A percentile compares a stretch with the other conserved stretches of the same genome.
Evolutionary conservation across 306 rosid genomes (phyloP).

Genomic region (Corylus americana): DNA sequence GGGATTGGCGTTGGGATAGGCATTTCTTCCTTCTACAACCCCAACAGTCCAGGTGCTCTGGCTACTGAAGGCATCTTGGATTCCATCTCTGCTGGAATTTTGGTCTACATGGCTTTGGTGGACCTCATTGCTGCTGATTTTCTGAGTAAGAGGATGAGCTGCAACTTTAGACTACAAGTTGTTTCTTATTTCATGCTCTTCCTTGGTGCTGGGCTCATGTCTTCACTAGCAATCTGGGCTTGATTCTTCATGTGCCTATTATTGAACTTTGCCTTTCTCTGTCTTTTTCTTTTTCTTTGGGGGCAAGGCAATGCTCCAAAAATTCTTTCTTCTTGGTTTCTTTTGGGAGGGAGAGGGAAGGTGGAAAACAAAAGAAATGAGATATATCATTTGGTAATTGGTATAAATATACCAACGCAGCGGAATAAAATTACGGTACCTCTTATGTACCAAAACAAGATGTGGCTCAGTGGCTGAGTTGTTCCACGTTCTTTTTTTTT

Average conservation of each 20-base stretch:
- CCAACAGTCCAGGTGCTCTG: conserved; percentile 70
- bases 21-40: conserved; percentile 65
- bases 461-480: too few relatives aligned
- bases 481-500: too few relatives aligned
- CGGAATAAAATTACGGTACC: too few relatives aligned
- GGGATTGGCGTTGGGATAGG: conserved; percentile 74
- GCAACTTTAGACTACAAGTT: conserved; percentile 85
- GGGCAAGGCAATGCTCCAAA: too few relatives aligned
- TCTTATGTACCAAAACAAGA: too few relatives aligned
- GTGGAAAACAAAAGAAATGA: too few relatives aligned
- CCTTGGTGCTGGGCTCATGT: conserved; percentile 95
- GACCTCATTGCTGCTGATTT: conserved; percentile 95
- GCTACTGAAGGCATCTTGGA: conserved; percentile 77
- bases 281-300: too few relatives aligned
- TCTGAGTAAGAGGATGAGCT: conserved; percentile 91
- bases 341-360: too few relatives aligned
- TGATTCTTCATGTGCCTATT: conserved; percentile 9
- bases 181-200: conserved; percentile 80
- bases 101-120: conserved; percentile 93
- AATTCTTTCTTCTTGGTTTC: too few relatives aligned
- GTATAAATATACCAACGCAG: too few relatives aligned
- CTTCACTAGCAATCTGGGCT: conserved; percentile 88
- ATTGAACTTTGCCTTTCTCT: too few relatives aligned
- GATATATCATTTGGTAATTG: too few relatives aligned
- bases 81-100: conserved; percentile 76